Conservation (phyloP, 257 asterid species). For the Capsicum chinense region DNA sequence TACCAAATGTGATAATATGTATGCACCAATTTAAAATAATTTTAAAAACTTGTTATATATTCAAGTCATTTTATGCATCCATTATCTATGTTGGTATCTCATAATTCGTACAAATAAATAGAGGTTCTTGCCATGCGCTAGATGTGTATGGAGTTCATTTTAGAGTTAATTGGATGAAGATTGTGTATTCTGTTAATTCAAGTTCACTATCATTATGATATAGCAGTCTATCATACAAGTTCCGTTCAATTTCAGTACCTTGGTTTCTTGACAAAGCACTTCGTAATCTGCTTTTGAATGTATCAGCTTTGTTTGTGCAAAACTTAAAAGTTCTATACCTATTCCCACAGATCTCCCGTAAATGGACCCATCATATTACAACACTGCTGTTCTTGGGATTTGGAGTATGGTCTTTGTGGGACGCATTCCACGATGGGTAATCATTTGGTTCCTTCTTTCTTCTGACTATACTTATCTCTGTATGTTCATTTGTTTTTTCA, state of each 20-base stretch:
- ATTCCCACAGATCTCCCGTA: slow-evolving; percentile 71
- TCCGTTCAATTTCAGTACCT: not conserved
- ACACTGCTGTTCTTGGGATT: slow-evolving; percentile 83
- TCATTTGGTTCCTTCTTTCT: slow-evolving; percentile 28
- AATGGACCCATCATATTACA: slow-evolving; percentile 96
- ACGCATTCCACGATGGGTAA: slow-evolving; percentile 88
- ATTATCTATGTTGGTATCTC: not conserved
- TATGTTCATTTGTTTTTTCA: not conserved
- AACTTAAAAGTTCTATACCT: not conserved
- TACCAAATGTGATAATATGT: not conserved
- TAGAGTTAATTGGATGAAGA: not conserved
- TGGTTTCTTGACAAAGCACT: not conserved
- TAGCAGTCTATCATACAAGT: not conserved
- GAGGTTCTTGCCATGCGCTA: not conserved
- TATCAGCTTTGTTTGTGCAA: not conserved
- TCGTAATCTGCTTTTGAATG: not conserved
- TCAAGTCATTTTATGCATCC: slow-evolving; percentile 4
- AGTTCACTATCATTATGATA: slow-evolving; percentile 17
- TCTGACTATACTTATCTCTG: slow-evolving; percentile 22
- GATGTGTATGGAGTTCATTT: not conserved
- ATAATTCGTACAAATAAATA: not conserved
- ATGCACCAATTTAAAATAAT: too few relatives aligned
- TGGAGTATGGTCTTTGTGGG: slow-evolving; percentile 98
- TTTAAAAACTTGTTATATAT: not conserved
- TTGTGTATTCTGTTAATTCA: not conserved